These are phyloP conservation scores for Pseudofabraea citricarpa DNA, from an alignment of 2,329 filamentous ascomycete genomes.

Conservation along the genomic window DNA sequence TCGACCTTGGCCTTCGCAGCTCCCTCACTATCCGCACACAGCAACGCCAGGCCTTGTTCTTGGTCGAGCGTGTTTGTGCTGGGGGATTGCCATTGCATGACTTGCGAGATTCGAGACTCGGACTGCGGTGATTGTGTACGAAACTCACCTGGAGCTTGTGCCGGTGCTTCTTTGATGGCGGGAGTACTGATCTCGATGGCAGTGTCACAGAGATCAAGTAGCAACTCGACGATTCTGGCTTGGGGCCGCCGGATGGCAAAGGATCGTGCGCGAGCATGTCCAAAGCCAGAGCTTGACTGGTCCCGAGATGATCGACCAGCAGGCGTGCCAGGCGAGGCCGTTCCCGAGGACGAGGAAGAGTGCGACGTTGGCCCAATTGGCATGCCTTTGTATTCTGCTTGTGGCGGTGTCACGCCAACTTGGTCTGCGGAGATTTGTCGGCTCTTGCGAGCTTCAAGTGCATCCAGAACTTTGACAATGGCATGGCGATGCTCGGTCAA, in stretches of 20 bases:
- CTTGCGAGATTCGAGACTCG: conserved; percentile 89
- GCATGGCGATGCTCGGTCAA: conserved; percentile 88
- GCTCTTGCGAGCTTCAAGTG: conserved; percentile 73
- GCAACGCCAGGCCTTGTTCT: conserved; percentile 78
- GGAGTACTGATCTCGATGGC: conserved; percentile 92
- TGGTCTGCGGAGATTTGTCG: conserved; percentile 54
- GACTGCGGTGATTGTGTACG: conserved; percentile 94
- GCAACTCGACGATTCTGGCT: conserved; percentile 87
- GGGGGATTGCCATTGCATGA: conserved; percentile 94
- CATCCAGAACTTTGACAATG: conserved; percentile 93
- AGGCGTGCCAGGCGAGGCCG: conserved; percentile 65
- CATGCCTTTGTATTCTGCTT: conserved; percentile 82
- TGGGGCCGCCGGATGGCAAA: conserved; percentile 89
- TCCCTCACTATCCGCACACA: conserved; percentile 88
- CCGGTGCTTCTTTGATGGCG: conserved; percentile 78
- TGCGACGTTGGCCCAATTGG: conserved; percentile 70
- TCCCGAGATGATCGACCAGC: conserved; percentile 69
- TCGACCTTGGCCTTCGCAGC: conserved; percentile 87
- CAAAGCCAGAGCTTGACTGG: conserved; percentile 60
- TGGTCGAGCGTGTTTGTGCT: conserved; percentile 88
- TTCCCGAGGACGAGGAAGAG: conserved; percentile 65
- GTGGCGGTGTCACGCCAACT: conserved; percentile 36
- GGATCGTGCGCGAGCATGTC: conserved; percentile 76
- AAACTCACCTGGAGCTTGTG: conserved; percentile 67
- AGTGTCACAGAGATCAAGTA: conserved; percentile 94